Evolutionary conservation across 108 stramenopile species (phyloP).

Genomic region (Aureococcus anophagefferens): DNA sequence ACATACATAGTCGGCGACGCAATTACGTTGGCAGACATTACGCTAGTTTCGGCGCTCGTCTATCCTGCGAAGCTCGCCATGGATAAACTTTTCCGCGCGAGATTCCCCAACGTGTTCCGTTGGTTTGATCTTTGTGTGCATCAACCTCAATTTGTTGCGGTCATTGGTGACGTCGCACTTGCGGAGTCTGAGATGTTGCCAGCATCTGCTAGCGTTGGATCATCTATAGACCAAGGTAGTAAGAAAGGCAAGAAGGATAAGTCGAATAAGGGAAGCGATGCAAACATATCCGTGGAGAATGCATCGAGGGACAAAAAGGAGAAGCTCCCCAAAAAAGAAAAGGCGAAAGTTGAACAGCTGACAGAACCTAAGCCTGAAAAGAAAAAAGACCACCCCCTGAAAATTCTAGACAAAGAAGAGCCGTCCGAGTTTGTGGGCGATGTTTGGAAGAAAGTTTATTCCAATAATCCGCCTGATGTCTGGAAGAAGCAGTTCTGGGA

Average conservation of each 20-base stretch:
- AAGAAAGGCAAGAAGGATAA: constrained; percentile 23
- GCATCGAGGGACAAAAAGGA: constrained; percentile 14
- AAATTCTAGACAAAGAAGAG: constrained; percentile 51
- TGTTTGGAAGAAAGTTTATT: constrained; percentile 61
- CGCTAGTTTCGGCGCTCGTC: constrained; percentile 63
- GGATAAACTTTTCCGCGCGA: constrained; percentile 51
- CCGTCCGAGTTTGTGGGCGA: constrained; percentile 48
- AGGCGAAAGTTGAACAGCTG: constrained; percentile 43
- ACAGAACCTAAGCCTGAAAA: too few species aligned
- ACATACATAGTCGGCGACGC: constrained; percentile 65
- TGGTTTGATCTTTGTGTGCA: constrained; percentile 76
- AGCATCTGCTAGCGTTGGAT: too few species aligned
- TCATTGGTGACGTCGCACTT: constrained; percentile 65
- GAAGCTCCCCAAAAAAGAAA: constrained; percentile 33
- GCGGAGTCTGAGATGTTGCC: constrained; percentile 57
- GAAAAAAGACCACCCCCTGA: constrained; percentile 53
- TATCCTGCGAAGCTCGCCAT: constrained; percentile 78
- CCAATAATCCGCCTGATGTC: constrained; percentile 45
- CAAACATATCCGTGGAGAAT: too few species aligned
- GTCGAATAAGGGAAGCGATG: too few species aligned
- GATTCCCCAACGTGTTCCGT: constrained; percentile 52
- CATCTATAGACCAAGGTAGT: too few species aligned
- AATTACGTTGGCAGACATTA: constrained; percentile 82
- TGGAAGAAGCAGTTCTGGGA: constrained; percentile 65
- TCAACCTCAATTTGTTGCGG: constrained; percentile 67